Evolutionary conservation across 331 rosid genomes (phyloP).

Genomic region (Acacia concinna): DNA sequence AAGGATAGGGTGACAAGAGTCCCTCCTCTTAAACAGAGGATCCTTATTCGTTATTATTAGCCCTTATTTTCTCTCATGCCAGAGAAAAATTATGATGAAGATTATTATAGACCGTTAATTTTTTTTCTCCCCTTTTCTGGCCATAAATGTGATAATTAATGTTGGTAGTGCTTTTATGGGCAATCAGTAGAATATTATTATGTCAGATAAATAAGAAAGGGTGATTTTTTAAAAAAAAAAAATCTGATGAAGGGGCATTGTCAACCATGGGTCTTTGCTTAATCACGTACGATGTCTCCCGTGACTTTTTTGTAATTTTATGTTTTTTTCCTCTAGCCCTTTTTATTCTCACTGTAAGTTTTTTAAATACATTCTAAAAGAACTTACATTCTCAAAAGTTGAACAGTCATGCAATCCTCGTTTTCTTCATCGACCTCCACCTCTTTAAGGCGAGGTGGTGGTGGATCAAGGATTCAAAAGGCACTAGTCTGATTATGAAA

Average conservation of each 20-base stretch:
- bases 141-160: conserved; percentile 33
- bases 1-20: too few relatives aligned
- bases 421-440: too few relatives aligned
- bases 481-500: too few relatives aligned
- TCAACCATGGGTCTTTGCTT: conserved; percentile 59
- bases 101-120: conserved; percentile 36
- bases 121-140: too few relatives aligned
- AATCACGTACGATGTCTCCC: conserved; percentile 64
- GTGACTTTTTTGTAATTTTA: conserved; percentile 24
- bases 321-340: not conserved
- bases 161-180: not conserved
- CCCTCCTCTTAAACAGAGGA: too few relatives aligned
- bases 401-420: too few relatives aligned
- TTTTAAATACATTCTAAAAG: too few relatives aligned
- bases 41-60: too few relatives aligned
- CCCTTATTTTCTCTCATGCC: not conserved
- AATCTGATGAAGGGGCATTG: conserved; percentile 61
- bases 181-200: conserved; percentile 2
- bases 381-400: too few relatives aligned
- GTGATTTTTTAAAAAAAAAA: conserved; percentile 37
- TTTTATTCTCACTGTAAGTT: not conserved
- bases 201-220: conserved; percentile 29
- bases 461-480: too few relatives aligned
- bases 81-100: conserved; percentile 7
- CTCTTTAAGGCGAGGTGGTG: too few relatives aligned